A percentile compares a stretch with the other conserved stretches of the same genome.
These are phyloP conservation scores for Neurospora hispaniola DNA, from an alignment of 495 filamentous ascomycete species.

Conservation along the genomic window DNA sequence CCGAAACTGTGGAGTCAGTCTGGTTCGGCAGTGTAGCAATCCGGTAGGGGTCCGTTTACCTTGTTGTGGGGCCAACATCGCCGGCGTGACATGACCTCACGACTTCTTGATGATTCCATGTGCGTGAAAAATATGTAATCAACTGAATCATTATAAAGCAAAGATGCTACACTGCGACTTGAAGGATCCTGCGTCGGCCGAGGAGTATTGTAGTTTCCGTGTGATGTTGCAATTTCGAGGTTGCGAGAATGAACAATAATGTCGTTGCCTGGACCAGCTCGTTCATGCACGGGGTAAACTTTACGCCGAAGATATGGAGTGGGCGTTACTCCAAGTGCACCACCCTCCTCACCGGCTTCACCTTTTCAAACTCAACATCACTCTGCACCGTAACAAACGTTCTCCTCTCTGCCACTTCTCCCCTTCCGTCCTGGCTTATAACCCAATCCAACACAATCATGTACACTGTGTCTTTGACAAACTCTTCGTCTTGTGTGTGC, in stretches of 20 bases:
- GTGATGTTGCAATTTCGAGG: not conserved
- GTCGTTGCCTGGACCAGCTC: not conserved
- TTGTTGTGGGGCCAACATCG: not conserved
- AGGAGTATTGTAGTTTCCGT: not conserved
- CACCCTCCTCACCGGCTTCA: not conserved
- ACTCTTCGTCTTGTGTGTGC: not conserved
- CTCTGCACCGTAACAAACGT: constrained; percentile 3
- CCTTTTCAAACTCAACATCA: not conserved
- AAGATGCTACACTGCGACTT: not conserved
- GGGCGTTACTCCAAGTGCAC: not conserved
- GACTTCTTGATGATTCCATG: not conserved
- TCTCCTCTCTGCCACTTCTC: constrained; percentile 1
- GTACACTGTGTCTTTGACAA: constrained; percentile 1
- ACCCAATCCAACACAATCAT: constrained; percentile 7
- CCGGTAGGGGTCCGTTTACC: not conserved
- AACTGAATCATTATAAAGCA: not conserved
- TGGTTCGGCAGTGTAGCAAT: not conserved
- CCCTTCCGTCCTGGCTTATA: not conserved
- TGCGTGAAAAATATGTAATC: not conserved
- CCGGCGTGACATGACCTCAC: not conserved
- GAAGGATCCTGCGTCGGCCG: not conserved
- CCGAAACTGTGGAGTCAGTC: not conserved
- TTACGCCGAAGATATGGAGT: not conserved
- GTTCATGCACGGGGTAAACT: not conserved
- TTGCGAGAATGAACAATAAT: not conserved